Base-by-base conservation (phyloP, 805 yeast species). In the Sugiyamaella marilandica region DNA sequence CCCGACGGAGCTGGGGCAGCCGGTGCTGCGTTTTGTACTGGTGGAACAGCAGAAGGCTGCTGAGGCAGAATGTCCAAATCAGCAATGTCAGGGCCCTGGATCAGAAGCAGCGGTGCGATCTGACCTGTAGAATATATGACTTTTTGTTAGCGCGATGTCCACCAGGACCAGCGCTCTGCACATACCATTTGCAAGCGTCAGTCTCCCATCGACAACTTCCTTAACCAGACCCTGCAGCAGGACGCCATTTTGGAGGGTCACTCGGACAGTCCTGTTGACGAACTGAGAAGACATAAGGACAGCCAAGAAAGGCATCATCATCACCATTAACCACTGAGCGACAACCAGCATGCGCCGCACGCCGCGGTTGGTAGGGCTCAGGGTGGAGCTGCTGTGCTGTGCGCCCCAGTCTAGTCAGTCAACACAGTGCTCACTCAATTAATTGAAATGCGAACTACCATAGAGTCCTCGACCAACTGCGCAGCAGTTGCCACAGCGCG, bases 31-130 rank as follows among this genome's bases (percentile, higher is more conserved):
- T 14, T 14, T 5, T 5, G 29, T 7, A 7, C 29, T 29, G 21
- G 47, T 34, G 10, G 47, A 5, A n/a, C n/a, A 39, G 26, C 52
- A 9, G 53, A 51, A 18, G 53, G 21, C 31, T 41, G 13, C 10
- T 31, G 37, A 7, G 56, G 53, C 35, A 62, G 55, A 13, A 62
- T 53, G 29, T 57, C 60, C 3, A 62, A 57, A 43, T 62, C 60
- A 8, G 19, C 36, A 44, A 62, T 60, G 2, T 57, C 48, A 10
- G 49, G 13, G 8, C 60, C 65, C 9, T 45, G 24, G 19, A 62
- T 49, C 5, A 31, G 34, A 43, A 51, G 47, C 5, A 24, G 14
- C 33, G 56, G 50, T 18, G 33, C 36, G 10, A 26, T 18, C 16
- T 35, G 18, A 31, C 59, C 61, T n/a, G 56, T 10, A 29, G 52